Conservation (phyloP, 305 asterid genomes). For the Fraxinus latifolia region DNA sequence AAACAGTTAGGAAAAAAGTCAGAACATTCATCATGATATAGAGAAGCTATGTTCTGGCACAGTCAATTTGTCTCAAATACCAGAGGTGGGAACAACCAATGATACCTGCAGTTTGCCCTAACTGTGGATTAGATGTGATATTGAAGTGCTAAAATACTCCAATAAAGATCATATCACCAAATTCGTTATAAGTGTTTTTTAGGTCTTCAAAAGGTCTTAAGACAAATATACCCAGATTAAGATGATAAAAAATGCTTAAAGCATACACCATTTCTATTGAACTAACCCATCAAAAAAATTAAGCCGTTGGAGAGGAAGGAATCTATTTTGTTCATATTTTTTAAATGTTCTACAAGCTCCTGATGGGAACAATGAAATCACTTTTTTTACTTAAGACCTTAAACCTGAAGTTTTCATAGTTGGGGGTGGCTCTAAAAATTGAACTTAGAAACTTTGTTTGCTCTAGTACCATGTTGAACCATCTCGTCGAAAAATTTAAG, state of each 20-base stretch:
- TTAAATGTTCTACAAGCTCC: background rate
- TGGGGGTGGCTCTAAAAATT: background rate
- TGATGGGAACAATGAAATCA: background rate
- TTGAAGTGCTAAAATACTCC: slow-evolving; percentile 9
- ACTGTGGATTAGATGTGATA: background rate
- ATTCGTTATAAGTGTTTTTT: background rate
- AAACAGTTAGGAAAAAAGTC: background rate
- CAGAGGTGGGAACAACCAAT: slow-evolving; percentile 2
- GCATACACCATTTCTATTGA: background rate
- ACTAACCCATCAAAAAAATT: background rate
- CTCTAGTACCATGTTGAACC: background rate
- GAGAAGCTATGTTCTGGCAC: background rate
- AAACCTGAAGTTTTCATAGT: background rate
- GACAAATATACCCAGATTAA: slow-evolving; percentile 11
- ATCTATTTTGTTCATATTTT: background rate
- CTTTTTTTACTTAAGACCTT: background rate
- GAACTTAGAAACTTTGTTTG: background rate
- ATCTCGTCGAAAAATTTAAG: background rate
- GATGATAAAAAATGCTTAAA: slow-evolving; percentile 19
- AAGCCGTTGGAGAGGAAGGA: background rate
- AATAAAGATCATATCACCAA: slow-evolving; percentile 15
- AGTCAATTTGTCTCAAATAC: background rate
- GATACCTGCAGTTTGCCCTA: background rate
- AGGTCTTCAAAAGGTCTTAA: slow-evolving; percentile 12
- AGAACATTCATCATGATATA: background rate